Base-by-base conservation (phyloP, 495 filamentous ascomycete species). In the Chaetomium tenue region DNA sequence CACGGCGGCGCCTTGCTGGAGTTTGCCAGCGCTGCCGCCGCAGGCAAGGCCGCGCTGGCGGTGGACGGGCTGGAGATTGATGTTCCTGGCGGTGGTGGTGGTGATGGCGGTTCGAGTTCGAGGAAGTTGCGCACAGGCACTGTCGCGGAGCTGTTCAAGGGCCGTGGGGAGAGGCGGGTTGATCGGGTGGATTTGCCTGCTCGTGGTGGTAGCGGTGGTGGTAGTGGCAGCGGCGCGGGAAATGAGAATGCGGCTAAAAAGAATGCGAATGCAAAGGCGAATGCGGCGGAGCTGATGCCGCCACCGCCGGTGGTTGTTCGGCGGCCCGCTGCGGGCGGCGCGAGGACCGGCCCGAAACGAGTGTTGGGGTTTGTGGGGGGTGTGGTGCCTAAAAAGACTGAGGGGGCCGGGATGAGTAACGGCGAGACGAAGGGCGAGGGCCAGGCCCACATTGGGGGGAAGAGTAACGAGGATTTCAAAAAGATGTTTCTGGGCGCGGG, bases 1-100 rank as follows among this genome's bases (percentile, higher is more conserved):
- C 89, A 94, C 63, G 84, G 87, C 66, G 93, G 94, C n/a, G 94
- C 92, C 12, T 88, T 93, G 57, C 81, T 97, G 50, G 94, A 98
- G 71, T 96, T 87, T 70, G 79, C 77, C 12, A 86, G 90, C 65
- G 81, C 88, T 12, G 77, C 86, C 4, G 81, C 87, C 60, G 88
- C 87, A 4, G 92, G 92, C 47, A 89, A 88, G 73, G 93, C 93
- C 0, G 78, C 84, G 0, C 71, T 97, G 46, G 88, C 81, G 7
- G 81, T 97, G 0, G 87, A 95, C 52, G 88, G 89, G 0, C 74
- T 82, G 53, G 88, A 91, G 68, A 75, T 83, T 40, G 90, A 91
- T 62, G 13, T 11, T 2, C 25, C 7, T 2, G 11, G 42, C 11
- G 28, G 44, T 7, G 9, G 88, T 9, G 5, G 79, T n/a, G n/a